A percentile compares a stretch with the other conserved stretches of the same genome.
These are phyloP conservation scores for Mimosa pudica DNA, from an alignment of 306 rosid species.

Conservation along the genomic window DNA sequence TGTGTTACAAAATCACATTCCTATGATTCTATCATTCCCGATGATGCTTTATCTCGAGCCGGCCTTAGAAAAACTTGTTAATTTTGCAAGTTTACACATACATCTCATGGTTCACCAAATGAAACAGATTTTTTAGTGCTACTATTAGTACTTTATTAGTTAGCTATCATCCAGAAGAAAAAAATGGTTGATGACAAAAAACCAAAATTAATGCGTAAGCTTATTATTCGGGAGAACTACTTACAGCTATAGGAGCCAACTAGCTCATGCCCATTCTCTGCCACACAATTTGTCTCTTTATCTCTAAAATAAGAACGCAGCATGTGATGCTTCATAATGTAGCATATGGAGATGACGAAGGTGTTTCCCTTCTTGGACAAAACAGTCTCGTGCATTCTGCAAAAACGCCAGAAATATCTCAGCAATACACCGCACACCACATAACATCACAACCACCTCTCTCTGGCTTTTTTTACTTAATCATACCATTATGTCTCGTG, in stretches of 20 bases:
- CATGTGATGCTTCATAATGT: constrained; percentile 23
- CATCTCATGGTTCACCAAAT: background rate
- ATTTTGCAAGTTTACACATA: background rate
- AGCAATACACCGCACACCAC: background rate
- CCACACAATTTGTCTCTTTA: constrained; percentile 18
- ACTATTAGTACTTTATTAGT: background rate
- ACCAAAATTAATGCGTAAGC: background rate
- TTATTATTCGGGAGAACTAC: background rate
- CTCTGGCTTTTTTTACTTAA: constrained; percentile 2
- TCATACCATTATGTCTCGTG: background rate
- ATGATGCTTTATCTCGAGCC: background rate
- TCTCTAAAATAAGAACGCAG: constrained; percentile 5
- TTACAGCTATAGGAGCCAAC: constrained; percentile 15
- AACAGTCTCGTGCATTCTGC: constrained; percentile 5
- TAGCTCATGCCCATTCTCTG: constrained; percentile 1
- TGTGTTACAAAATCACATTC: background rate
- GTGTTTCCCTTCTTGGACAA: constrained; percentile 9
- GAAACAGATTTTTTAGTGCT: background rate
- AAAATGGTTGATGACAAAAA: background rate
- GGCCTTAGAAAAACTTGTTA: background rate
- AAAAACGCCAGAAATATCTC: background rate
- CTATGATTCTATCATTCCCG: constrained; percentile 9
- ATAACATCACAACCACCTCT: background rate
- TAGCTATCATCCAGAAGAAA: background rate
- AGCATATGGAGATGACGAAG: constrained; percentile 13